Conservation (phyloP, 2,329 filamentous ascomycete genomes). For the Penicillium sclerotiorum region DNA sequence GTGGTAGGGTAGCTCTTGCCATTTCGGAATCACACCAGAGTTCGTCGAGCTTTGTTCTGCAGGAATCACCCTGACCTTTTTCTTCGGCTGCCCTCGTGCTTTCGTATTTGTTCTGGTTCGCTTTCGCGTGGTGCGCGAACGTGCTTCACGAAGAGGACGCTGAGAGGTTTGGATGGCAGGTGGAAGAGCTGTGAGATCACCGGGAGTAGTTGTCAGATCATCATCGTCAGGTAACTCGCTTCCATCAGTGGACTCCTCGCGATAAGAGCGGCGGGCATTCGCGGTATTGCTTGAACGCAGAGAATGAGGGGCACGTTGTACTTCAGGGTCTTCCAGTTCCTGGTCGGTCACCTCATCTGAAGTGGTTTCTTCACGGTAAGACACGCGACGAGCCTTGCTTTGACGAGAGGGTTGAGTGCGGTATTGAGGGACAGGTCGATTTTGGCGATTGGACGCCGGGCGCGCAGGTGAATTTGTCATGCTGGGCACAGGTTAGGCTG, state of each 20-base stretch:
- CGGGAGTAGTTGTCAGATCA: too few species aligned
- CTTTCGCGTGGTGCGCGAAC: too few species aligned
- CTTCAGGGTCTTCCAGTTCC: conserved; percentile 2
- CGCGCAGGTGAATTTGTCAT: too few species aligned
- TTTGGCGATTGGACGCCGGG: too few species aligned
- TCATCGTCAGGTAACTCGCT: conserved; percentile 15
- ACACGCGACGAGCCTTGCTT: conserved; percentile 37
- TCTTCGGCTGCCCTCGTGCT: conserved; percentile 19
- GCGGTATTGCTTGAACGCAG: conserved; percentile 35
- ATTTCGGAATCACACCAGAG: conserved; percentile 54
- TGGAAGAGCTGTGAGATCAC: too few species aligned
- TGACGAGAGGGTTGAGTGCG: conserved; percentile 41
- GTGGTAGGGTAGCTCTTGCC: conserved; percentile 67
- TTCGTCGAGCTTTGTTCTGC: conserved; percentile 19
- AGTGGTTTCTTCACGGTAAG: conserved; percentile 42
- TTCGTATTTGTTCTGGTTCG: conserved; percentile 12
- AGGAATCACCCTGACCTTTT: conserved; percentile 27
- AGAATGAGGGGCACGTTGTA: conserved; percentile 26
- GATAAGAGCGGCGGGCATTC: conserved; percentile 33
- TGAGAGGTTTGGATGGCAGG: too few species aligned
- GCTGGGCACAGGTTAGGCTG: too few species aligned
- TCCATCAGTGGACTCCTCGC: conserved; percentile 39
- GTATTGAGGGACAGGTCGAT: too few species aligned
- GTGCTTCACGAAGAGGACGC: too few species aligned
- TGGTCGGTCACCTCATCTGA: conserved; percentile 30